A percentile compares a stretch with the other conserved stretches of the same genome.
phyloP scores from a whole-genome alignment of 441 rosid genomes.

The Geranium incanum region DNA sequence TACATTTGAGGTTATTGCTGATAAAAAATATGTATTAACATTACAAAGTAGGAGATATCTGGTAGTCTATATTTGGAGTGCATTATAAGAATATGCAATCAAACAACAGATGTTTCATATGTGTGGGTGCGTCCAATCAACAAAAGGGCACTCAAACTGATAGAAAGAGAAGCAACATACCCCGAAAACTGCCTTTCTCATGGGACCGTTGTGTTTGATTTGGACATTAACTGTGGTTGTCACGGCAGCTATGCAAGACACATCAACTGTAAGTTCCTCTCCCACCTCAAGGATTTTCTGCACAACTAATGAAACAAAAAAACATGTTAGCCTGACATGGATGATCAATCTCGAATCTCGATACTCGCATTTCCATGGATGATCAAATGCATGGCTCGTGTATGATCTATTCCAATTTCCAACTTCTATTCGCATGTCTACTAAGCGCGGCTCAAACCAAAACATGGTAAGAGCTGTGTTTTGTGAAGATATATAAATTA shows the following conservation, averaged over 20 bases:
- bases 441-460: background rate
- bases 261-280: conserved; percentile 74
- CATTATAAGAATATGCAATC: no score
- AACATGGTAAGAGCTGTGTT: conserved; percentile 2
- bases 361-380: background rate
- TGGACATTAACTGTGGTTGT: conserved; percentile 66
- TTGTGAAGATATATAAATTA: conserved; percentile 2
- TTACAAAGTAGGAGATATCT: background rate
- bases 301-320: conserved; percentile 47
- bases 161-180: conserved; percentile 31
- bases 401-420: background rate
- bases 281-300: conserved; percentile 94
- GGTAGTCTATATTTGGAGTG: background rate
- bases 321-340: background rate
- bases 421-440: background rate
- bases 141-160: background rate
- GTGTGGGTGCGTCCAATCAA: background rate
- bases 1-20: no score
- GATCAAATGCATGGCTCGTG: background rate
- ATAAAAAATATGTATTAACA: no score
- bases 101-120: no score
- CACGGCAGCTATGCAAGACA: conserved; percentile 76
- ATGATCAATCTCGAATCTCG: background rate
- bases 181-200: conserved; percentile 85
- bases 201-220: conserved; percentile 72